Base-by-base conservation (phyloP, 345 rosid species). In the Brassica incana region DNA sequence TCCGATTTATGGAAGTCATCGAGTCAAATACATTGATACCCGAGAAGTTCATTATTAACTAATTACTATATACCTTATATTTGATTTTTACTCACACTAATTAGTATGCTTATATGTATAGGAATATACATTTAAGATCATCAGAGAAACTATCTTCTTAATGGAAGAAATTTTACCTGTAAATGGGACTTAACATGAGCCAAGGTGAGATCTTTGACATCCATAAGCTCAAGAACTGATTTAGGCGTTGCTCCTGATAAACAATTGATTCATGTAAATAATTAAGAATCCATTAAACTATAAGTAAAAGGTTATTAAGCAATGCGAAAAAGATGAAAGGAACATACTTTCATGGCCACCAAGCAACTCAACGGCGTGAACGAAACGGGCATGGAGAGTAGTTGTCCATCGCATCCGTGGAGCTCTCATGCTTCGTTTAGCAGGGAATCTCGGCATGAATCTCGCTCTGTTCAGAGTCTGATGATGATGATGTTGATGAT, bases 191-290 rank as follows among this genome's bases (percentile, higher is more conserved):
- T 94, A 81, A 94, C 98, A 88, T 94, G 98, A 20, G 98, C 97
- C 82, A 94, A 87, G 63, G 98, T 94, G 72, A 94, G 96, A 90
- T 94, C 98, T 85, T 94, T 94, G 52, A 94, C 97, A 92, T 92
- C 97, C 98, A 94, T 94, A 27, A 94, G 95, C 88, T 94, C 98
- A 76, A 94, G 98, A 80, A 94, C 98, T 70, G 97, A 92, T 80
- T 94, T 94, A 54, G 98, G 98, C 65, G 98, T 94, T 75, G 98
- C 97, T 82, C 98, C 98, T 94, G 77, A 73, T 56, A 6, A 65
- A 50, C 29, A 92, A 92, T 80, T 90, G 82, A 65, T 54, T 5
- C 33, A 63, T 8, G 9, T 12, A 43, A 43, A 50, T 67, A 20
- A 23, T 25, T 48, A 58, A 71, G 50, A 70, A 65, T 32, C 45